Percentiles rank a stretch among this genome's conserved stretches.
phyloP scores from a whole-genome alignment of 2,329 filamentous ascomycete genomes.

The Exophiala spinifera region DNA sequence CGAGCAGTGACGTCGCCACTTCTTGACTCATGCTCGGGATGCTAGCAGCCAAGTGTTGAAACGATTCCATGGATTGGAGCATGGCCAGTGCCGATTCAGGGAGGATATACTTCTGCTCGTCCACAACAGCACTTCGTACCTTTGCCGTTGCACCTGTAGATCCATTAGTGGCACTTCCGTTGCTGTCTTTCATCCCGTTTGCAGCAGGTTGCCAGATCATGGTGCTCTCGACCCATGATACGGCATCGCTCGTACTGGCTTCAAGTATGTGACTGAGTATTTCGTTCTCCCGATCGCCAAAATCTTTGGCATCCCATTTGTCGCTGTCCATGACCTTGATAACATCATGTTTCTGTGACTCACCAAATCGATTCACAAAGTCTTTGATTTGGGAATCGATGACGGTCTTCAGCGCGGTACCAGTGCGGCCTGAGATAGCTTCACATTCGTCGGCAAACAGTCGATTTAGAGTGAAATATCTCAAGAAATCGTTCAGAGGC shows the following conservation, averaged over 20 bases:
- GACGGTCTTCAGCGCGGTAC: constrained; percentile 57
- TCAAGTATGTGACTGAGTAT: constrained; percentile 55
- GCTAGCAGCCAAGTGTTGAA: constrained; percentile 75
- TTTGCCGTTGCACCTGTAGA: constrained; percentile 51
- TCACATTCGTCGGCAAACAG: constrained; percentile 66
- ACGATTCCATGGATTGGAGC: constrained; percentile 75
- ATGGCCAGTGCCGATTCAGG: constrained; percentile 80
- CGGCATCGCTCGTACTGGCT: constrained; percentile 57
- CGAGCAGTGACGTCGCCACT: constrained; percentile 70
- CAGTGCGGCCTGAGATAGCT: constrained; percentile 61
- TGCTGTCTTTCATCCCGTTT: constrained; percentile 27
- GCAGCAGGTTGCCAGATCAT: constrained; percentile 48
- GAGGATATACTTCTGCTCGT: constrained; percentile 80
- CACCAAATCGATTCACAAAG: constrained; percentile 58
- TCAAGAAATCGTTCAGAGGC: constrained; percentile 55
- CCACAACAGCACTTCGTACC: constrained; percentile 70
- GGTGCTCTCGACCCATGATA: constrained; percentile 51
- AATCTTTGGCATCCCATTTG: constrained; percentile 64
- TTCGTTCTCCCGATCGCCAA: constrained; percentile 51
- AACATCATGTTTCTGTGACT: constrained; percentile 56
- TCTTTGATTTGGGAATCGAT: constrained; percentile 62
- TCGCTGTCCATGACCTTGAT: constrained; percentile 59
- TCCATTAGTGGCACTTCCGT: constrained; percentile 17
- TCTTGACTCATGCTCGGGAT: constrained; percentile 89
- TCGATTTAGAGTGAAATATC: constrained; percentile 61